Evolutionary conservation across 148 eudicot species (phyloP), one percentile per base, ranked within the genome.

Genomic region (Selenicereus undatus): DNA sequence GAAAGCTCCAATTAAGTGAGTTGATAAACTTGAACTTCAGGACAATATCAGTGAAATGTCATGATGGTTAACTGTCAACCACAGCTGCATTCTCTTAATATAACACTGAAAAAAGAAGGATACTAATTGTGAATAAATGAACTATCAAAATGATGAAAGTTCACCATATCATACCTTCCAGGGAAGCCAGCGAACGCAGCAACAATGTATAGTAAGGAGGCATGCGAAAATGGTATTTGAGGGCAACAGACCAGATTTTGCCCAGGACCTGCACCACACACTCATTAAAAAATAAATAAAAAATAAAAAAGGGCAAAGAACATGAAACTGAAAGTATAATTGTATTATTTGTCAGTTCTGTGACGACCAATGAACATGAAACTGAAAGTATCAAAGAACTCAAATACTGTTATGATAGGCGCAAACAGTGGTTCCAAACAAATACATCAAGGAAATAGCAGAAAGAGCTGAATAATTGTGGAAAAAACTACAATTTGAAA

Each of bases 151-250:
- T 29, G 26, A 77, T 30, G 20, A 66, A 5, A n/a, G 30, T 51
- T 73, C 60, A 72, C 12, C 35, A 29, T 36, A 18, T 39, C 29
- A 39, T 87, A 96, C 99, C 99, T 94, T 97, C 99, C 75, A 97
- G 81, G 65, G 99, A 97, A 80, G 99, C 99, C 81, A 97, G 91
- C 78, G 99, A 97, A 48, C 98, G 97, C 77, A 97, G 82, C 85
- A 97, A 84, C 74, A 97, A 89, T 2, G 97, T 91, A 64, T 76
- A 97, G 85, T 97, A 97, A 12, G 98, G 97, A 54, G 99, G 98
- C 98, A 97, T 97, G 70, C 90, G 93, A 71, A 94, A 90, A 71
- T 94, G 90, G 83, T 91, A 94, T 90, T 94, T 92, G 81, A 97
- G 73, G 77, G 98, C 98, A 72, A 97, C 84, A 81, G 98, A 89